phyloP scores from a whole-genome alignment of 352 stramenopile species.

The Blastocystis sp. region DNA sequence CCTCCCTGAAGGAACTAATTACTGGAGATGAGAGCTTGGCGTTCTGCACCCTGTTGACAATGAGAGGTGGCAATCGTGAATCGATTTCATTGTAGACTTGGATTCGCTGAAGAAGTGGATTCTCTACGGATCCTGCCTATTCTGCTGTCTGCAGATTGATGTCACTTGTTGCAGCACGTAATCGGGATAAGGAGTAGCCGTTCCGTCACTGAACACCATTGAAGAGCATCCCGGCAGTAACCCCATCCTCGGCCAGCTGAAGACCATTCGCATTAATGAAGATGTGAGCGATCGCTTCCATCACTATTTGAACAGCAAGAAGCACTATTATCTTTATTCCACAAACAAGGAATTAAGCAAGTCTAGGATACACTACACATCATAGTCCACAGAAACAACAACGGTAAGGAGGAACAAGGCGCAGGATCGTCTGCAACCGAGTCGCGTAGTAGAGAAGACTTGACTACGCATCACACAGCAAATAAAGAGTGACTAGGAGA shows the following conservation, averaged over 20 bases:
- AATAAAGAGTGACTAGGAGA: neutral
- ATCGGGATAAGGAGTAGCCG: slow-evolving; percentile 10
- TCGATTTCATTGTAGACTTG: neutral
- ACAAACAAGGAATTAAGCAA: slow-evolving; percentile 11
- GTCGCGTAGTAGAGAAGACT: slow-evolving; percentile 29
- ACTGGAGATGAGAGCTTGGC: slow-evolving; percentile 21
- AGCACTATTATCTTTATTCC: neutral
- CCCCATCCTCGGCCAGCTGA: neutral
- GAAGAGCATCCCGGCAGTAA: neutral
- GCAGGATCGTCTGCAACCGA: slow-evolving; percentile 50
- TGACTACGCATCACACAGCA: neutral
- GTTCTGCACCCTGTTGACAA: slow-evolving; percentile 11
- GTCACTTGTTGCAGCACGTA: neutral
- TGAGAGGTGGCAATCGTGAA: neutral
- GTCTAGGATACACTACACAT: slow-evolving; percentile 56
- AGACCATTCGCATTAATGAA: neutral
- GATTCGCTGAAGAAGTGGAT: neutral
- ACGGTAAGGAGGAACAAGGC: slow-evolving; percentile 40
- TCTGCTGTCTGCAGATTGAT: neutral
- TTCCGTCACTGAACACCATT: neutral
- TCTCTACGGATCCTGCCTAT: neutral
- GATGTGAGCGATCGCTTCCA: neutral
- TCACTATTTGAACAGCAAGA: neutral
- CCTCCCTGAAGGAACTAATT: neutral
- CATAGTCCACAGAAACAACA: neutral